Evolutionary conservation across 768 basidiomycete species (phyloP).

Genomic region (Dacryopinax spathularia): DNA sequence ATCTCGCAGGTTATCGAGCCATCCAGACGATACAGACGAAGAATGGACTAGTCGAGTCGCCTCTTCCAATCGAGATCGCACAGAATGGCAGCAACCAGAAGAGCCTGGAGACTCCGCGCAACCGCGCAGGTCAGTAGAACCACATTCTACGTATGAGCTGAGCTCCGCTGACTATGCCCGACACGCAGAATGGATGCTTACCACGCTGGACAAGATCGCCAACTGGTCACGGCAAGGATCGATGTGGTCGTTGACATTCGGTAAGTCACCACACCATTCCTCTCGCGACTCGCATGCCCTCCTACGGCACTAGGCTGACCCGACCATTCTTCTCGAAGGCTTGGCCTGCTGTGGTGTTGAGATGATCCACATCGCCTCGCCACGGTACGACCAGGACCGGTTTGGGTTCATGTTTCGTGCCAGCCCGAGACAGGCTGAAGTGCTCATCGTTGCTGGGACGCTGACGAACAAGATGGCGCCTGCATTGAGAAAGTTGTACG

Average conservation of each 20-base stretch:
- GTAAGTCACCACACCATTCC: constrained; percentile 28
- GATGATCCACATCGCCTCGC: constrained; percentile 99
- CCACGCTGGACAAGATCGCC: constrained; percentile 87
- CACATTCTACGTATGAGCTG: background rate
- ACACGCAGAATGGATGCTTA: constrained; percentile 80
- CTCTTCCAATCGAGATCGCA: constrained; percentile 40
- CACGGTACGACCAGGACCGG: constrained; percentile 95
- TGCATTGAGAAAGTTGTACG: constrained; percentile 87
- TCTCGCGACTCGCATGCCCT: too few species aligned
- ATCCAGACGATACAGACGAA: too few species aligned
- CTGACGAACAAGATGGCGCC: constrained; percentile 99
- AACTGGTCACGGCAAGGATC: constrained; percentile 97
- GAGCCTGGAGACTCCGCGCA: constrained; percentile 75
- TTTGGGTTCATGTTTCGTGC: constrained; percentile 97
- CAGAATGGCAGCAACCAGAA: constrained; percentile 68
- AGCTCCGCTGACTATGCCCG: background rate
- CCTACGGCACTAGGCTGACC: too few species aligned
- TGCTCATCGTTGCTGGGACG: constrained; percentile 99
- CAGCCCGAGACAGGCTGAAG: constrained; percentile 91
- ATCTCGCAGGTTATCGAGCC: too few species aligned
- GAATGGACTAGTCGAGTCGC: too few species aligned
- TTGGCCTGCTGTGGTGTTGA: constrained; percentile 98
- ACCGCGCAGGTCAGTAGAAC: constrained; percentile 61
- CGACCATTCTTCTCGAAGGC: too few species aligned
- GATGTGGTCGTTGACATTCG: constrained; percentile 99